Percentiles rank a stretch among this genome's conserved stretches.
These are phyloP conservation scores for Penicillium chermesinum DNA, from an alignment of 495 filamentous ascomycete genomes.

Conservation along the genomic window DNA sequence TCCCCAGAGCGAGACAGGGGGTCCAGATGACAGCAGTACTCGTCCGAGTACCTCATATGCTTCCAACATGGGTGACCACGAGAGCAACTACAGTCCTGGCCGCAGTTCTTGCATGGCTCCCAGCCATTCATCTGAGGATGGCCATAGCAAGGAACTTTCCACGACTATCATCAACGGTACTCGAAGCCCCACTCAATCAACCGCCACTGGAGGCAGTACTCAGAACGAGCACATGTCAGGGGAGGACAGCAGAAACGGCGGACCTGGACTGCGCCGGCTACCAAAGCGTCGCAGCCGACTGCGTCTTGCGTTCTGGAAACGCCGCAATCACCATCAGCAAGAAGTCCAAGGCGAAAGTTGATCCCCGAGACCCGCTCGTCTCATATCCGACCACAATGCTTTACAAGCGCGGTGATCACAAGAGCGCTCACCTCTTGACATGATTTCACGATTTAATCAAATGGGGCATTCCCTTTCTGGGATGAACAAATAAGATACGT, in stretches of 20 bases:
- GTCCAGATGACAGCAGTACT: conserved; percentile 24
- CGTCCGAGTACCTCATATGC: conserved; percentile 29
- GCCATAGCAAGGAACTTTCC: conserved; percentile 21
- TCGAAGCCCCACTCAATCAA: conserved; percentile 28
- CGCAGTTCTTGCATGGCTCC: conserved; percentile 10
- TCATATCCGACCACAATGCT: background rate
- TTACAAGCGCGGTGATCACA: background rate
- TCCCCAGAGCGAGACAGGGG: conserved; percentile 23
- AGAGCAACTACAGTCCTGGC: conserved; percentile 16
- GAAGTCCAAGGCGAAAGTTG: conserved; percentile 37
- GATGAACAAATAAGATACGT: too few relatives aligned
- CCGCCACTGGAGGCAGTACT: conserved; percentile 27
- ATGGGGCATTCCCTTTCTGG: too few relatives aligned
- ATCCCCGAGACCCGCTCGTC: conserved; percentile 8
- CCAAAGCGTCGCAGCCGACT: conserved; percentile 40
- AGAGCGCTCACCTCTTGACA: background rate
- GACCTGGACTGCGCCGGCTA: conserved; percentile 21
- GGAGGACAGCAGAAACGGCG: conserved; percentile 20
- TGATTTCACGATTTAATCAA: background rate
- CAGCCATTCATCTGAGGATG: conserved; percentile 18
- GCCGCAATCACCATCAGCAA: conserved; percentile 32
- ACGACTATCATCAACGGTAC: conserved; percentile 20
- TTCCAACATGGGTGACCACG: conserved; percentile 15
- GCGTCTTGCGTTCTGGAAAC: conserved; percentile 44
- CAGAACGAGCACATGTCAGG: conserved; percentile 20